These are phyloP conservation scores for Pestalotiopsis sp. DNA, from an alignment of 2,329 filamentous ascomycete genomes.

Conservation along the genomic window DNA sequence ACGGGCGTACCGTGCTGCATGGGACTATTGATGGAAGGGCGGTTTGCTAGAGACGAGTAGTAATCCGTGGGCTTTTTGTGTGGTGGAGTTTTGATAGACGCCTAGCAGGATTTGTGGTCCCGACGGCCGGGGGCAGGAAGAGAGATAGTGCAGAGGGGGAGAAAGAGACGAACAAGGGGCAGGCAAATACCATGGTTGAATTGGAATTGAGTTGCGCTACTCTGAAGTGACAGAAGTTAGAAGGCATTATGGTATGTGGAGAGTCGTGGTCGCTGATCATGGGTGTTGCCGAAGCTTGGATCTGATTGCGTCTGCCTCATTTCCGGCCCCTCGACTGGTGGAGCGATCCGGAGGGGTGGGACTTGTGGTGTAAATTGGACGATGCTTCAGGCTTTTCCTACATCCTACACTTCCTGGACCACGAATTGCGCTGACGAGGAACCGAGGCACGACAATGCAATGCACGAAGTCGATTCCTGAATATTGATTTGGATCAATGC, in stretches of 20 bases:
- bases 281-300: slow-evolving; percentile 4
- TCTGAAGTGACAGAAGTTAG: not conserved
- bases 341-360: slow-evolving; percentile 1
- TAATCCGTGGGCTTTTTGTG: not conserved
- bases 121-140: not conserved
- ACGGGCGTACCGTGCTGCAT: not conserved
- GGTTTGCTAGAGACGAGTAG: not conserved
- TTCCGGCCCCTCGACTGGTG: slow-evolving; percentile 2
- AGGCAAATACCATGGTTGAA: not conserved
- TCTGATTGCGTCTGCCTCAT: slow-evolving; percentile 12
- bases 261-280: not conserved
- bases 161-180: too few relatives aligned
- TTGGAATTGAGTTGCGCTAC: not conserved
- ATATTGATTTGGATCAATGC: not conserved
- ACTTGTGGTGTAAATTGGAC: not conserved
- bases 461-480: not conserved
- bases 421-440: not conserved
- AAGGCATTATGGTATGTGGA: not conserved
- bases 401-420: not conserved
- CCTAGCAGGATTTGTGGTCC: not conserved
- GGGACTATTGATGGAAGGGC: slow-evolving; percentile 3
- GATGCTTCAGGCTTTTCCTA: not conserved
- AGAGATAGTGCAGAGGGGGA: not conserved
- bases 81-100: not conserved
- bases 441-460: too few relatives aligned